Evolutionary conservation across 2,329 filamentous ascomycete species (phyloP), one percentile per base, ranked within the genome.

Genomic region (Aureobasidium subglaciale): DNA sequence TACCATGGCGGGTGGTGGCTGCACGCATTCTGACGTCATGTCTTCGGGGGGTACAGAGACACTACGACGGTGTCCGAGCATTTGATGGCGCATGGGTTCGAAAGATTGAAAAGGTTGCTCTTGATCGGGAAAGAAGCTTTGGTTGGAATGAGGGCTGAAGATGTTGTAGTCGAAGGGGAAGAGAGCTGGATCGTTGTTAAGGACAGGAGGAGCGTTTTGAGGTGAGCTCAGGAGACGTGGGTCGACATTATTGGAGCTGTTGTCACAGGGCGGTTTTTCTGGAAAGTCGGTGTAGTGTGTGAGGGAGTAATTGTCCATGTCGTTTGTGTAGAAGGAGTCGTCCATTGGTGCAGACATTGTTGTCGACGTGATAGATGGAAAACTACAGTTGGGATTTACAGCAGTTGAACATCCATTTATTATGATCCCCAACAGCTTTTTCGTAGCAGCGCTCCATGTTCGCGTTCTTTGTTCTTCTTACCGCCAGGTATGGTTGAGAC

Each of bases 21-120:
- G 46, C 5, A 38, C 5, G 6, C 10, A 13, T 16, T 37, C 32
- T 1, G 34, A 11, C 29, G 38, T 30, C 41, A 46, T 4, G 9
- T 56, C 55, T 30, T 56, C 55, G 4, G 55, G 55, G 4, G 55
- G 55, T 1, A 52, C 45, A 5, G 55, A 56, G 27, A 56, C 43
- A 8, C 45, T 52, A 8, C 46, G 45, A 15, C 55, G 55, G 30
- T 56, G 55, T 6, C 55, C 55, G 5, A 56, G 45, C 25, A 56
- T 29, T 45, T 56, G 55, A 25, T 56, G 55, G 13, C 55, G 55
- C 43, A 52, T 48, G n/a, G 38, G 55, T 13, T 56, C 27, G 29
- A 43, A 54, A 29, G 38, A 24, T 2, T 34, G 27, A 15, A 35
- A 38, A 3, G 46, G 29, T 6, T 38, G 16, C 4, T 53, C 18